Evolutionary conservation across 257 asterid genomes (phyloP), one percentile per base, ranked within the genome.

Genomic region (Rhazya stricta): DNA sequence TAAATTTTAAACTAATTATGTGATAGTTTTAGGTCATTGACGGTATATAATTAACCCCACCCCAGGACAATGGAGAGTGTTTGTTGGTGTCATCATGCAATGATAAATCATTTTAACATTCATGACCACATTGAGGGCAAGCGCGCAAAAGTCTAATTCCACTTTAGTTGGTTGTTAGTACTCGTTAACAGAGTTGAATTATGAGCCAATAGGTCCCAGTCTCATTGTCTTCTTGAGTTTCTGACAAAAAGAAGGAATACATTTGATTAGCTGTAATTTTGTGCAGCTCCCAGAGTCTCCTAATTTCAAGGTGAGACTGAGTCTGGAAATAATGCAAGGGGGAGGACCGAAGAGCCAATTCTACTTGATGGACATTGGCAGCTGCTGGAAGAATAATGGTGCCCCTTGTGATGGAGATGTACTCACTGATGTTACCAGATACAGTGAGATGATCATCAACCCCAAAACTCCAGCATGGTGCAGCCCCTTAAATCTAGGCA

Each of bases 361-460:
- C 81, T 89, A 89, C 86, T 75, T 89, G 82, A 84, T 89, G 29
- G 92, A 86, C 82, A 87, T 89, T 0, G 95, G 92, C n/a, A 87
- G 95, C 81, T 89, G 96, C 81, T 89, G 96, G 96, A 89, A 88
- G 77, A 88, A 86, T 83, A 80, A 85, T 48, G 92, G 96, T 1
- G 65, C 69, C 36, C 89, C 90, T 0, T 89, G 95, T n/a, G 82
- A 89, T 12, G 92, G 95, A n/a, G 87, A 89, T 62, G 85, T 84
- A 41, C 74, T 74, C 27, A 84, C 92, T 1, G 92, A 89, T 34
- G 81, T 87, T 11, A 89, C 95, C 51, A 67, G 95, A 58, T 89
- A 89, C 81, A 84, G 88, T 0, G 92, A 89, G 80, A 89, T 89
- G 95, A 87, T 89, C 32, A 82, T 89, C 30, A 89, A 87, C 82